Evolutionary conservation across 352 stramenopile genomes (phyloP).

Genomic region (Elongisporangium undulatum): DNA sequence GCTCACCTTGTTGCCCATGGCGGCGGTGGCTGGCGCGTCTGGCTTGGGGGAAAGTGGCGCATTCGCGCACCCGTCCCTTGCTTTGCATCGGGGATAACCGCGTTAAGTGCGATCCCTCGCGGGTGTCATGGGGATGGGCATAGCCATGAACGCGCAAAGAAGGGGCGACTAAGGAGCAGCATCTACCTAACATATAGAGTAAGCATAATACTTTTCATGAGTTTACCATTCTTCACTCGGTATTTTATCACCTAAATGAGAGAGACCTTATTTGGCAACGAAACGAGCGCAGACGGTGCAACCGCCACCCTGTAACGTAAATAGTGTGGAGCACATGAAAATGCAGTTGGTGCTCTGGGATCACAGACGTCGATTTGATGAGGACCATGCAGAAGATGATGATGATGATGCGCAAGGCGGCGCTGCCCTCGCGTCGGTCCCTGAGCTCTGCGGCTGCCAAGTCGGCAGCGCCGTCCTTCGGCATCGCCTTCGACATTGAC

Average conservation of each 20-base stretch:
- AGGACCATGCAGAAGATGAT: background rate
- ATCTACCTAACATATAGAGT: background rate
- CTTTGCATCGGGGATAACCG: background rate
- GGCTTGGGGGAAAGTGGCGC: background rate
- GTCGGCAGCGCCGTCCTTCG: slow-evolving; percentile 33
- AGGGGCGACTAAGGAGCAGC: background rate
- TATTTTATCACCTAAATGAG: background rate
- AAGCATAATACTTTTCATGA: background rate
- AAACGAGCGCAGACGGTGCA: background rate
- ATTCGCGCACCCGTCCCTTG: background rate
- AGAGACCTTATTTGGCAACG: background rate
- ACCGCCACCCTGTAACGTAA: background rate
- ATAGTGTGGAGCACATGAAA: background rate
- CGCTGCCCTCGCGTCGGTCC: background rate
- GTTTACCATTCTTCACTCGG: background rate
- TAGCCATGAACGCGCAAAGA: background rate
- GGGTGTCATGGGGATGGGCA: background rate
- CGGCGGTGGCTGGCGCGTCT: background rate
- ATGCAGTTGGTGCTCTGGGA: background rate
- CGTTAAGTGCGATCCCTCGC: background rate
- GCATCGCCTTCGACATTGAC: slow-evolving; percentile 91
- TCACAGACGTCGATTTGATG: background rate
- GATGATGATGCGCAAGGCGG: background rate
- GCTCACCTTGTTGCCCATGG: background rate
- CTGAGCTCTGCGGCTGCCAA: background rate